Evolutionary conservation across 768 basidiomycete genomes (phyloP).

Genomic region (Leccinum arenicola): DNA sequence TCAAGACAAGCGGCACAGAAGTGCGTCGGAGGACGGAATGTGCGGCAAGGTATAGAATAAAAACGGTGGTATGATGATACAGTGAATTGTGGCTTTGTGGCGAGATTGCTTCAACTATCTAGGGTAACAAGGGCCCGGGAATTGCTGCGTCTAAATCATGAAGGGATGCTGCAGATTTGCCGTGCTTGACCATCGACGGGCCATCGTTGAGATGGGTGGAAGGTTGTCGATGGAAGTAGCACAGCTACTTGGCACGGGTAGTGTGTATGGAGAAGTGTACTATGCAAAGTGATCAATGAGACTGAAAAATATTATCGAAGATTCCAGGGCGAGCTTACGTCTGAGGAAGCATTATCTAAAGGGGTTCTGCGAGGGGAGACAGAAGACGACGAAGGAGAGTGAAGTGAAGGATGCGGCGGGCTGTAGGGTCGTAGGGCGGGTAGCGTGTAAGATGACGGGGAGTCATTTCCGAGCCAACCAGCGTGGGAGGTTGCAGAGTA

Average conservation of each 20-base stretch:
- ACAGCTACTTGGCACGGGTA: slow-evolving; percentile 27
- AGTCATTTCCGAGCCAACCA: too few relatives aligned
- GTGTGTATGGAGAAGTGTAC: slow-evolving; percentile 25
- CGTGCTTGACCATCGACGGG: slow-evolving; percentile 37
- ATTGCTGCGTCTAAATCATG: slow-evolving; percentile 29
- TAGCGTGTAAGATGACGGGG: too few relatives aligned
- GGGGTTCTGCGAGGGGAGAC: too few relatives aligned
- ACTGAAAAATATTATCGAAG: neutral
- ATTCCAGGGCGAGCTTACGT: slow-evolving; percentile 10
- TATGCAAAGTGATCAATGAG: slow-evolving; percentile 9
- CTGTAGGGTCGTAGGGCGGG: too few relatives aligned
- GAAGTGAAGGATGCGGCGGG: too few relatives aligned
- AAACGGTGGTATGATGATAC: slow-evolving; percentile 13
- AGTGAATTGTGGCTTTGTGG: slow-evolving; percentile 11
- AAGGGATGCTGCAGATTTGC: slow-evolving; percentile 33
- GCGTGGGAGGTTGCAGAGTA: too few relatives aligned
- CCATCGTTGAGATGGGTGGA: slow-evolving; percentile 34
- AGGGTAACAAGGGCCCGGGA: neutral
- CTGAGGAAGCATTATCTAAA: too few relatives aligned
- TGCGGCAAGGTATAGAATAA: slow-evolving; percentile 12
- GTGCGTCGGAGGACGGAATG: neutral
- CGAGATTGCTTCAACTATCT: slow-evolving; percentile 3
- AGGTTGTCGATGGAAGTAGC: slow-evolving; percentile 32
- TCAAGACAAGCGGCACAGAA: slow-evolving; percentile 19
- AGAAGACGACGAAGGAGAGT: too few relatives aligned